These are phyloP conservation scores for Fusarium torulosum DNA, from an alignment of 2,329 filamentous ascomycete genomes.

Conservation along the genomic window DNA sequence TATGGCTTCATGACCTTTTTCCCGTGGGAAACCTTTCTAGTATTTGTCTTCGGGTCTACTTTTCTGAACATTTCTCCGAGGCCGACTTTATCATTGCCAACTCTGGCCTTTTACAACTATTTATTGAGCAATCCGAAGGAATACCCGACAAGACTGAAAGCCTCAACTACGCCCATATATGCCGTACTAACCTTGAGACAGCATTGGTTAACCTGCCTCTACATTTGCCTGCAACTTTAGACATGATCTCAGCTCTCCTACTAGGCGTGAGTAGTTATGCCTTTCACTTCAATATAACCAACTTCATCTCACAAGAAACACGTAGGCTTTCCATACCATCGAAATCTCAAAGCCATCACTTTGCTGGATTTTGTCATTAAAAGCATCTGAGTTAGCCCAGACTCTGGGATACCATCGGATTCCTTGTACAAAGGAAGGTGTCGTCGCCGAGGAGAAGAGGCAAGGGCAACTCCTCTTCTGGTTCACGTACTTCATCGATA, in stretches of 20 bases:
- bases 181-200: neutral
- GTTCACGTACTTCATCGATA: conserved; percentile 67
- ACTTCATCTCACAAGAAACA: neutral
- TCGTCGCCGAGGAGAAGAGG: neutral
- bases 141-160: neutral
- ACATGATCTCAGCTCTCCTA: neutral
- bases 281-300: neutral
- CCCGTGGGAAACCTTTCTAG: neutral
- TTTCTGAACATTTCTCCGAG: neutral
- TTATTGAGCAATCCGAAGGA: neutral
- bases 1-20: neutral
- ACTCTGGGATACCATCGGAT: neutral
- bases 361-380: neutral
- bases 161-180: neutral
- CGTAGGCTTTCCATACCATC: neutral
- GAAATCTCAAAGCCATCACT: neutral
- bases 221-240: neutral
- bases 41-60: neutral
- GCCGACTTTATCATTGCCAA: neutral
- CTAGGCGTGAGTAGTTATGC: neutral
- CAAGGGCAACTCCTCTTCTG: conserved; percentile 58
- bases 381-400: neutral
- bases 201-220: neutral
- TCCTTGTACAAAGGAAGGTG: neutral
- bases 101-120: neutral